These are phyloP conservation scores for Arabidopsis arenosa DNA, from an alignment of 345 rosid species.

Conservation along the genomic window DNA sequence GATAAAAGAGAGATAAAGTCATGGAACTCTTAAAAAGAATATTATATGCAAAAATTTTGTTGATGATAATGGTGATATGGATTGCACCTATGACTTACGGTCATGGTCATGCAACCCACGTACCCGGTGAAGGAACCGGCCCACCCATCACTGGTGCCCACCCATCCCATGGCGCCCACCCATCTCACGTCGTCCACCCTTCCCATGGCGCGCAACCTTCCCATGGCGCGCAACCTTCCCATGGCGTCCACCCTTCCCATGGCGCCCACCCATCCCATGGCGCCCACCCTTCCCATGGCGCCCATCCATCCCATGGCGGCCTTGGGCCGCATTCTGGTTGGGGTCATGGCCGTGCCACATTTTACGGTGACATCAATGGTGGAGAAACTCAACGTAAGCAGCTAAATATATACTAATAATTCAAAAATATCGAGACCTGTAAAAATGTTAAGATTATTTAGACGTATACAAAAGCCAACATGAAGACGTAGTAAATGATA, in stretches of 20 bases:
- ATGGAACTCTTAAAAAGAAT: constrained; percentile 6
- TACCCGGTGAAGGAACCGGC: background rate
- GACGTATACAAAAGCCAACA: background rate
- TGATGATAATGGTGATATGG: constrained; percentile 22
- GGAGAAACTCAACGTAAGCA: constrained; percentile 35
- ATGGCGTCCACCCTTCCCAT: too few relatives aligned
- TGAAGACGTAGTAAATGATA: background rate
- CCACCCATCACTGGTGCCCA: too few relatives aligned
- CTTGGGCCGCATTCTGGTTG: background rate
- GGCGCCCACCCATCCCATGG: too few relatives aligned
- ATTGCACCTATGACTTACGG: constrained; percentile 18
- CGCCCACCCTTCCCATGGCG: too few relatives aligned
- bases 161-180: too few relatives aligned
- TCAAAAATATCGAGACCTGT: background rate
- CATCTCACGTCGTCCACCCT: too few relatives aligned
- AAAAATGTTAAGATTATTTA: background rate
- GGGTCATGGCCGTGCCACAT: constrained; percentile 36
- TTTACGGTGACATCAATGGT: constrained; percentile 41
- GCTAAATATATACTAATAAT: background rate
- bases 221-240: too few relatives aligned
- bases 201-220: too few relatives aligned
- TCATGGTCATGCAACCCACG: background rate
- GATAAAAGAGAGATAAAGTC: background rate
- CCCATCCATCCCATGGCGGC: too few relatives aligned
- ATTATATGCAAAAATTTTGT: background rate